Percentiles rank a stretch among this genome's conserved stretches.
phyloP scores from a whole-genome alignment of 2,329 filamentous ascomycete genomes.

The Sporothrix sp. region DNA sequence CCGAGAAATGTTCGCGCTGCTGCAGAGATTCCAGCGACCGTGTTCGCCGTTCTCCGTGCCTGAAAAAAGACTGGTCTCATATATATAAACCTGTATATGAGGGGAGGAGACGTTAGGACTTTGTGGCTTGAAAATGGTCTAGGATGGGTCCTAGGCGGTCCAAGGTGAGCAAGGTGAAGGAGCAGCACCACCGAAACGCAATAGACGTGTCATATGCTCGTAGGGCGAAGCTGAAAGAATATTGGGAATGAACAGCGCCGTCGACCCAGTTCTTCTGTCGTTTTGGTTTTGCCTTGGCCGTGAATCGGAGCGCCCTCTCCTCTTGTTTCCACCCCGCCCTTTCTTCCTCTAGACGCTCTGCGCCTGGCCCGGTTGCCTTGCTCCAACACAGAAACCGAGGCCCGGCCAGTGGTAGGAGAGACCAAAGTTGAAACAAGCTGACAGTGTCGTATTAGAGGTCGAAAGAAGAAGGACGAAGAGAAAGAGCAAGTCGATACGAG shows the following conservation, averaged over 20 bases:
- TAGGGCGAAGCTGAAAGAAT: not conserved
- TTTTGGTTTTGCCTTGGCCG: not conserved
- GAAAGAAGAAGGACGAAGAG: not conserved
- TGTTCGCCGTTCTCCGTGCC: not conserved
- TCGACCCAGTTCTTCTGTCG: not conserved
- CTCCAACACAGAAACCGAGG: too few relatives aligned
- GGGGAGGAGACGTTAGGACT: not conserved
- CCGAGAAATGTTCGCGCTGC: not conserved
- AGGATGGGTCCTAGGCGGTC: too few relatives aligned
- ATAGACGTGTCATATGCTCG: slow-evolving; percentile 12
- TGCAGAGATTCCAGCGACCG: not conserved
- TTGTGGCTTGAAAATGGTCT: not conserved
- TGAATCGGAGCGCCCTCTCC: too few relatives aligned
- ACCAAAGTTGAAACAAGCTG: not conserved
- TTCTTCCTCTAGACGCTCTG: too few relatives aligned
- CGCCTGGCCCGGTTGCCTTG: too few relatives aligned
- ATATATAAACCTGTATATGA: slow-evolving; percentile 8
- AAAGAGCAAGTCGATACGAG: not conserved
- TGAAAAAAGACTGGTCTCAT: slow-evolving; percentile 3
- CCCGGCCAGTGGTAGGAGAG: not conserved
- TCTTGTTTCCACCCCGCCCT: too few relatives aligned
- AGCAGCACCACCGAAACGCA: not conserved
- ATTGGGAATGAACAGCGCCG: not conserved
- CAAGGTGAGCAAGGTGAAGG: not conserved
- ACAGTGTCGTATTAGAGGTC: not conserved